Conservation (phyloP, 352 stramenopile genomes). For the Halophytophthora batemanensis region DNA sequence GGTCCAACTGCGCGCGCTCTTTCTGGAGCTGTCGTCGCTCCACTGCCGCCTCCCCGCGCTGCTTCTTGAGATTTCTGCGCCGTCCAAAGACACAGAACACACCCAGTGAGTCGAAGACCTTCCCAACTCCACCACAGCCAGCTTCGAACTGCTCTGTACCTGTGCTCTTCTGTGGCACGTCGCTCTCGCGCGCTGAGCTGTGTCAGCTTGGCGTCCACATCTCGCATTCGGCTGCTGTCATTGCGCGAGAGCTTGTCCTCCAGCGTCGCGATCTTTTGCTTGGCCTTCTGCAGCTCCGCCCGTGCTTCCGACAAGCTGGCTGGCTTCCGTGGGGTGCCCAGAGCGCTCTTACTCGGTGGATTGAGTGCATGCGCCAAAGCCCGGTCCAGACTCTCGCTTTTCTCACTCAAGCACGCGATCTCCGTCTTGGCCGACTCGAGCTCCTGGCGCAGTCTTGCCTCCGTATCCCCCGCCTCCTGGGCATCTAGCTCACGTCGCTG, state of each 20-base stretch:
- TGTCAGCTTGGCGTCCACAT: constrained; percentile 35
- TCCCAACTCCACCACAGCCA: too few relatives aligned
- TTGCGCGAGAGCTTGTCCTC: constrained; percentile 39
- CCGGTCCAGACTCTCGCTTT: constrained; percentile 22
- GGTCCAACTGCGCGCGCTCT: constrained; percentile 18
- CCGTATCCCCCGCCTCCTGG: constrained; percentile 4
- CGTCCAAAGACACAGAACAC: too few relatives aligned
- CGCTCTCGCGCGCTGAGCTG: constrained; percentile 34
- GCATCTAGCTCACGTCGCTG: neutral
- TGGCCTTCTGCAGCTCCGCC: constrained; percentile 52
- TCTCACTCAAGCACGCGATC: constrained; percentile 17
- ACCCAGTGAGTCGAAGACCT: too few relatives aligned
- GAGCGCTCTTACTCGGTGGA: constrained; percentile 12
- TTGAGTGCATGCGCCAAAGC: constrained; percentile 19
- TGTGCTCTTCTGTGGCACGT: constrained; percentile 44
- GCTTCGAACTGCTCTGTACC: constrained; percentile 31
- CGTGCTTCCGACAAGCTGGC: constrained; percentile 24
- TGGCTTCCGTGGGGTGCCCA: constrained; percentile 7
- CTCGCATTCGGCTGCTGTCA: constrained; percentile 24
- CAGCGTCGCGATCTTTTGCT: constrained; percentile 41
- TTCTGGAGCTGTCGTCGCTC: constrained; percentile 34
- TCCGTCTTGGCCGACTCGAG: constrained; percentile 13
- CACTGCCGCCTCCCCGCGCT: constrained; percentile 25
- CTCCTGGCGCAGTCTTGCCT: constrained; percentile 10
- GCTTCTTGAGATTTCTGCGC: constrained; percentile 39